Evolutionary conservation across 257 asterid species (phyloP).

Genomic region (Sherardia arvensis): DNA sequence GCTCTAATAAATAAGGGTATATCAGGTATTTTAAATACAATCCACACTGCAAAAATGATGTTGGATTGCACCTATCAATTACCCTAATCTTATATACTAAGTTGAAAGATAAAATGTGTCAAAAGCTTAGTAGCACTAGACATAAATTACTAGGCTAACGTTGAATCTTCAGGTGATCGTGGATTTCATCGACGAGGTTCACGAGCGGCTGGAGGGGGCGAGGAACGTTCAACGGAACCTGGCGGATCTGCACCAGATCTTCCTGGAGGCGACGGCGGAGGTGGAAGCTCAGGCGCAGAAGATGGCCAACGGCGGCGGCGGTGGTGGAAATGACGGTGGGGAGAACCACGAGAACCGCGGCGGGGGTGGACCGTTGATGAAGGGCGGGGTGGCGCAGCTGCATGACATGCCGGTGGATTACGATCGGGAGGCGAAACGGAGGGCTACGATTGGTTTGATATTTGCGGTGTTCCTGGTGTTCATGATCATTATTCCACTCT

Average conservation of each 20-base stretch:
- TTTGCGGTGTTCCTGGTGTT: slow-evolving; percentile 5
- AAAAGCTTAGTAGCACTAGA: no score
- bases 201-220: slow-evolving; percentile 26
- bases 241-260: slow-evolving; percentile 25
- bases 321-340: not conserved
- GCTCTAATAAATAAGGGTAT: no score
- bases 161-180: slow-evolving; percentile 12
- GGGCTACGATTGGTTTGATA: slow-evolving; percentile 10
- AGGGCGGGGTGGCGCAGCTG: slow-evolving; percentile 13
- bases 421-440: slow-evolving; percentile 10
- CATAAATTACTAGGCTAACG: no score
- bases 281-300: slow-evolving; percentile 28
- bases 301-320: not conserved
- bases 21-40: no score
- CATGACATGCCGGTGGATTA: slow-evolving; percentile 7
- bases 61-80: no score
- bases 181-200: slow-evolving; percentile 23
- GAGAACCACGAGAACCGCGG: not conserved
- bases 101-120: no score
- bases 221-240: slow-evolving; percentile 24
- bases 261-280: slow-evolving; percentile 20
- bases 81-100: no score
- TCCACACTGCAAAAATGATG: no score
- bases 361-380: not conserved
- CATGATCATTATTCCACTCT: slow-evolving; percentile 13